Percentiles rank a stretch among this genome's conserved stretches.
Conservation (phyloP, 352 stramenopile genomes). For the Peronospora destructor region DNA sequence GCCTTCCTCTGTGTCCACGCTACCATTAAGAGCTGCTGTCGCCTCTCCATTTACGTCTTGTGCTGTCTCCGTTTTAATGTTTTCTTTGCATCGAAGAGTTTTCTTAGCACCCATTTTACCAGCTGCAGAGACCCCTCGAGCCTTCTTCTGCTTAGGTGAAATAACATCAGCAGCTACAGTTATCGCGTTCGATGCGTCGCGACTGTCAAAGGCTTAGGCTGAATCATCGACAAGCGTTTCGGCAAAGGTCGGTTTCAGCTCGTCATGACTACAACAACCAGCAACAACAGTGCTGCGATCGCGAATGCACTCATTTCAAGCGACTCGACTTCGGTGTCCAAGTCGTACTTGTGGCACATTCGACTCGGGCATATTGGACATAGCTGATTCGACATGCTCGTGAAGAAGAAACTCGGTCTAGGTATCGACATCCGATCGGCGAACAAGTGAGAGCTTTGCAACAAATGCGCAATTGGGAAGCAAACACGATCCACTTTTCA, state of each 20-base stretch:
- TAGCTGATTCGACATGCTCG: background rate
- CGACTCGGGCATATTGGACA: background rate
- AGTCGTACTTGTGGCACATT: conserved; percentile 1
- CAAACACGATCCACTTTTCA: background rate
- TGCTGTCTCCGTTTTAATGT: conserved; percentile 12
- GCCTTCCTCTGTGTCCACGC: background rate
- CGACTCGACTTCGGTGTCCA: background rate
- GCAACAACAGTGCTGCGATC: background rate
- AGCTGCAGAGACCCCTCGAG: conserved; percentile 2
- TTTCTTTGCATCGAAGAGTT: conserved; percentile 33
- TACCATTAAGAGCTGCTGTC: conserved; percentile 10
- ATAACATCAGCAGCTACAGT: no score
- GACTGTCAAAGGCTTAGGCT: no score
- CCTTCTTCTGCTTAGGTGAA: conserved; percentile 19
- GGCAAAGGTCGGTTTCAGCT: background rate
- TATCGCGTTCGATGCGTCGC: no score
- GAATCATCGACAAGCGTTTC: no score
- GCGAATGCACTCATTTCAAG: background rate
- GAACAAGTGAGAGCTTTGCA: background rate
- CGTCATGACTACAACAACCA: background rate
- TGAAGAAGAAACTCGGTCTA: background rate
- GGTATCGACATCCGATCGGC: background rate
- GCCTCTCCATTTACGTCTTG: conserved; percentile 6
- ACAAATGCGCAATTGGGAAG: background rate
- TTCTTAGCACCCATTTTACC: conserved; percentile 5